A percentile compares a stretch with the other conserved stretches of the same genome.
These are phyloP conservation scores for Arthrobotrys sinensis DNA, from an alignment of 2,329 filamentous ascomycete genomes.

Conservation along the genomic window DNA sequence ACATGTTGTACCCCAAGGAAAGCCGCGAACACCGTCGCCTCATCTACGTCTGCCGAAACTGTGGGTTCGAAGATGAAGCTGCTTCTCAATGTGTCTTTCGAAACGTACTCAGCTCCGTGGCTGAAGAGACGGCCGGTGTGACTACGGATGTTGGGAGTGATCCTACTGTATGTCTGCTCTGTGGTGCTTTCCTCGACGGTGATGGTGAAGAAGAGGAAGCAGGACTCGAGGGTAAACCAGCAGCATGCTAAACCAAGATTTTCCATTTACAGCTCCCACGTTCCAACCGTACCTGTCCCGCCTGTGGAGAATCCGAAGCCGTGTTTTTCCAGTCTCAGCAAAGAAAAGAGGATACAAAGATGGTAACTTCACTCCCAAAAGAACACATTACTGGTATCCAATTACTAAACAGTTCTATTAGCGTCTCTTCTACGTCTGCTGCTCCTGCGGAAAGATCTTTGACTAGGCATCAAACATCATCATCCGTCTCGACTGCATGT, in stretches of 20 bases:
- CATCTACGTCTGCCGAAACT: constrained; percentile 96
- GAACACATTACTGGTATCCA: too few relatives aligned
- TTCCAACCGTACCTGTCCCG: constrained; percentile 86
- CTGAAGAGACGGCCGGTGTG: constrained; percentile 95
- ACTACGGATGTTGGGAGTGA: constrained; percentile 97
- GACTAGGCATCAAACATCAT: constrained; percentile 61
- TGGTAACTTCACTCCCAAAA: constrained; percentile 77
- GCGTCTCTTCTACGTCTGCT: constrained; percentile 96
- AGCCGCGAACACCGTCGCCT: constrained; percentile 86
- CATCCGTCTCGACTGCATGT: constrained; percentile 58
- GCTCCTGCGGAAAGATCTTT: constrained; percentile 89
- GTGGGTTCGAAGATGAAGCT: constrained; percentile 89
- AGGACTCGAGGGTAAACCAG: too few relatives aligned
- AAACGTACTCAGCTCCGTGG: constrained; percentile 90
- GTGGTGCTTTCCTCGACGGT: constrained; percentile 21
- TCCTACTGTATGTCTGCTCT: constrained; percentile 87
- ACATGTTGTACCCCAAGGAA: constrained; percentile 97
- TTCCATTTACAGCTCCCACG: constrained; percentile 91
- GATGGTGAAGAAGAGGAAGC: constrained; percentile 35
- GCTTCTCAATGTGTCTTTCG: constrained; percentile 93
- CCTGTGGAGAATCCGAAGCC: constrained; percentile 87
- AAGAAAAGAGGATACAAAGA: constrained; percentile 95
- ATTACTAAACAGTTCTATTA: constrained; percentile 66
- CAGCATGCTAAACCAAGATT: too few relatives aligned
- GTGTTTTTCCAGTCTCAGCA: constrained; percentile 99